Evolutionary conservation across 2,329 filamentous ascomycete species (phyloP).

Genomic region (Colletotrichum lupini): DNA sequence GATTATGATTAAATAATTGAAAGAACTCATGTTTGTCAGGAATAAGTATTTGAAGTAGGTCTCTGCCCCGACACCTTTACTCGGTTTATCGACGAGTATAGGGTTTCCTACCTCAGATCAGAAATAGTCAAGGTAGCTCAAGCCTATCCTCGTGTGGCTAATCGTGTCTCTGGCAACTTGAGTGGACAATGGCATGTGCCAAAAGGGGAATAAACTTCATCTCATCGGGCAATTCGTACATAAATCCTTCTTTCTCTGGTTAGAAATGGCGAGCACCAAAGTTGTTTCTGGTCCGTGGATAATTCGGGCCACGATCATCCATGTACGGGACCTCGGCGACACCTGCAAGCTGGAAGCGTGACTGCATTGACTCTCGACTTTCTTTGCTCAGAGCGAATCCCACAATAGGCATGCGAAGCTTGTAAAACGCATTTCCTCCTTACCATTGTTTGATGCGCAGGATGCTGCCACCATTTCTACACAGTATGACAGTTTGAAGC

Average conservation of each 20-base stretch:
- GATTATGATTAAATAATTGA: too few species aligned
- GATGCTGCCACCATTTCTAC: background rate
- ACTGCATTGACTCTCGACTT: background rate
- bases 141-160: too few species aligned
- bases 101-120: too few species aligned
- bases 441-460: background rate
- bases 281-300: constrained; percentile 24
- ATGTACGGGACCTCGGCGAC: background rate
- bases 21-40: too few species aligned
- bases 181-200: background rate
- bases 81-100: too few species aligned
- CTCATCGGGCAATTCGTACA: background rate
- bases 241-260: background rate
- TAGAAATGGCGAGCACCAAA: background rate
- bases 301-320: constrained; percentile 5
- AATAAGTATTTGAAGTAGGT: too few species aligned
- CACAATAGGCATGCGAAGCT: background rate
- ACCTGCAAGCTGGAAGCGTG: background rate
- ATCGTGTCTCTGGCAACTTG: background rate
- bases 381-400: background rate
- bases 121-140: too few species aligned
- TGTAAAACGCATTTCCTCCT: background rate
- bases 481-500: background rate
- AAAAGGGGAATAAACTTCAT: background rate
- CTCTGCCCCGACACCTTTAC: too few species aligned